Conservation (phyloP, 83 land plant genomes). For the Picea abies region DNA sequence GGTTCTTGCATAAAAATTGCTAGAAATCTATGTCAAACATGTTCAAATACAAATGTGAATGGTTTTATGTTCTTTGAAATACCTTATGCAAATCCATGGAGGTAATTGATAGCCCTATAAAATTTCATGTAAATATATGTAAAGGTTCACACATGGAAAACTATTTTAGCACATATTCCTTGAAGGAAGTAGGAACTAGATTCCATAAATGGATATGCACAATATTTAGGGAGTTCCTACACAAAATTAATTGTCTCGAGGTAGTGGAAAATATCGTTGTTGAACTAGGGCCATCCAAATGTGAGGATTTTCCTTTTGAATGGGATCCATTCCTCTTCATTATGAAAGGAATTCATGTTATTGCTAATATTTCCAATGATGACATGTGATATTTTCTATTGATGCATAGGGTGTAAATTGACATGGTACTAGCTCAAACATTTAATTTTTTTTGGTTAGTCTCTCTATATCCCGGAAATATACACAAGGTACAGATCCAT, state of each 20-base stretch:
- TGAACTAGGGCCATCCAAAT: neutral
- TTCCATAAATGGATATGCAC: conserved; percentile 25
- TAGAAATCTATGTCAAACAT: neutral
- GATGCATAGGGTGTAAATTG: conserved; percentile 2
- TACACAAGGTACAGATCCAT: too few species aligned
- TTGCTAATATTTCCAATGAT: conserved; percentile 58
- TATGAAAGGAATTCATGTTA: conserved; percentile 62
- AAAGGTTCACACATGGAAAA: conserved; percentile 1
- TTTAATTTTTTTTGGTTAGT: too few species aligned
- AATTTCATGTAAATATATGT: neutral
- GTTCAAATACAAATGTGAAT: conserved; percentile 25
- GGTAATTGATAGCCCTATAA: conserved; percentile 25
- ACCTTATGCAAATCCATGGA: conserved; percentile 45
- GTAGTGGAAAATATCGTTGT: conserved; percentile 29
- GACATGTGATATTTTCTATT: conserved; percentile 38
- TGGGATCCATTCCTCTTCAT: conserved; percentile 55
- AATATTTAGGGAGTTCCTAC: conserved; percentile 45
- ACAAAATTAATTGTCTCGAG: conserved; percentile 40
- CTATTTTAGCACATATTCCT: conserved; percentile 17
- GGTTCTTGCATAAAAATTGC: neutral
- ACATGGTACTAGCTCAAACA: conserved; percentile 1
- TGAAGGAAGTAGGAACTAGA: conserved; percentile 15
- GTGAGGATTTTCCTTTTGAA: neutral
- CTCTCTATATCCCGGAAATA: too few species aligned
- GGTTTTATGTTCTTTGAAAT: conserved; percentile 61